These are phyloP conservation scores for Phytophthora brassicae DNA, from an alignment of 352 stramenopile species.

Conservation along the genomic window DNA sequence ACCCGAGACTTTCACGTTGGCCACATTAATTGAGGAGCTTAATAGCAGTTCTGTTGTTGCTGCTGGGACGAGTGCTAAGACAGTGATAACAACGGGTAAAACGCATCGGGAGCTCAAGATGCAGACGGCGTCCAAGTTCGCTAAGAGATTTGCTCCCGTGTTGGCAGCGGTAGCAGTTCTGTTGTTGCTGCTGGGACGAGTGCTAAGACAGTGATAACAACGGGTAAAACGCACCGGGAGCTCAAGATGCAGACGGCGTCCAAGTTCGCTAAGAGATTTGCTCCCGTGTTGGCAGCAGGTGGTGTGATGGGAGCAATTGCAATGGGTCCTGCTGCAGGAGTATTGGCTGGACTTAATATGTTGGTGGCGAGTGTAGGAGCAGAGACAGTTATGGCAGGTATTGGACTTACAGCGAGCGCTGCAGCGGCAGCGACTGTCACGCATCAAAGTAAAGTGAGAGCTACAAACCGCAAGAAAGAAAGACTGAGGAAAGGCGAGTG, in stretches of 20 bases:
- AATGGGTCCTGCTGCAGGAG: slow-evolving; percentile 44
- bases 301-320: slow-evolving; percentile 59
- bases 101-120: slow-evolving; percentile 20
- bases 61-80: not conserved
- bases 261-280: slow-evolving; percentile 40
- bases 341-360: slow-evolving; percentile 64
- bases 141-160: slow-evolving; percentile 45
- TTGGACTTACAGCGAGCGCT: slow-evolving; percentile 60
- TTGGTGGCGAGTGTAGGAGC: slow-evolving; percentile 51
- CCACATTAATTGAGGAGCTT: slow-evolving; percentile 41
- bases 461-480: slow-evolving; percentile 39
- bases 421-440: slow-evolving; percentile 56
- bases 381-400: slow-evolving; percentile 55
- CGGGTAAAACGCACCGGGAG: slow-evolving; percentile 1
- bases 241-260: slow-evolving; percentile 27
- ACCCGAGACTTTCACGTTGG: slow-evolving; percentile 31
- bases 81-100: not conserved
- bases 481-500: slow-evolving; percentile 51
- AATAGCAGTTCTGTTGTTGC: slow-evolving; percentile 20
- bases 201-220: not conserved
- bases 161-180: slow-evolving; percentile 42
- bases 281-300: slow-evolving; percentile 57
- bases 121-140: slow-evolving; percentile 31
- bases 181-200: slow-evolving; percentile 5
- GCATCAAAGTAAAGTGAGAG: slow-evolving; percentile 51